Evolutionary conservation across 108 stramenopile genomes (phyloP), one percentile per base, ranked within the genome.

Genomic region (Fistulifera solaris): DNA sequence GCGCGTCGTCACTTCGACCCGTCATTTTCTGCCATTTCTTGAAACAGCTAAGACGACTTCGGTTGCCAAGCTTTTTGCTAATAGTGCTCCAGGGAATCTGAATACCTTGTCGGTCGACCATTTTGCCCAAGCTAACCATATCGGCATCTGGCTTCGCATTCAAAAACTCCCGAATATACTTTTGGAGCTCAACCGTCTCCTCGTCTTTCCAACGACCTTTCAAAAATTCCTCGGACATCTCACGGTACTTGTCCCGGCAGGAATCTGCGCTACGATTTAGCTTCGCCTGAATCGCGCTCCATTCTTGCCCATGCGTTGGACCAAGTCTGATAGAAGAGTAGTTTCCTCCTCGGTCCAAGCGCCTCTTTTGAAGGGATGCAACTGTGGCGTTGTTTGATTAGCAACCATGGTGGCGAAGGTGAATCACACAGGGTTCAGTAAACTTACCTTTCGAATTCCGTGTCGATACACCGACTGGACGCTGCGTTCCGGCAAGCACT

Each of bases 381-480:
- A 41, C 54, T 79, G 76, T 22, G 3, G 31, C 3, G 8, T 8
- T 35, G 6, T 3, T 35, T 35, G 8, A 35, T 6, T 35, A 35
- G n/a, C n/a, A n/a, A n/a, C n/a, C n/a, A n/a, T n/a, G n/a, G n/a
- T n/a, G n/a, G n/a, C n/a, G n/a, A n/a, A n/a, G n/a, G n/a, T n/a
- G n/a, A n/a, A n/a, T n/a, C n/a, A n/a, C n/a, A n/a, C n/a, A n/a
- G n/a, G n/a, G n/a, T n/a, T n/a, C n/a, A 35, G 31, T 35, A 35
- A 35, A 8, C 31, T 35, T 35, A 35, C 31, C 31, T 35, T 35
- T 35, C 89, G 80, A 16, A 90, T 44, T 28, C 82, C 85, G 56
- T 84, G 75, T 12, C 85, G 75, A 52, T 90, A 90, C 0, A 90
- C 85, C 6, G 76, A 76, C 43, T 84, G 76, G 17, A 86, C 85